Percentiles rank a stretch among this genome's conserved stretches.
phyloP scores from a whole-genome alignment of 495 filamentous ascomycete species.

The Aspergillus avenaceus region DNA sequence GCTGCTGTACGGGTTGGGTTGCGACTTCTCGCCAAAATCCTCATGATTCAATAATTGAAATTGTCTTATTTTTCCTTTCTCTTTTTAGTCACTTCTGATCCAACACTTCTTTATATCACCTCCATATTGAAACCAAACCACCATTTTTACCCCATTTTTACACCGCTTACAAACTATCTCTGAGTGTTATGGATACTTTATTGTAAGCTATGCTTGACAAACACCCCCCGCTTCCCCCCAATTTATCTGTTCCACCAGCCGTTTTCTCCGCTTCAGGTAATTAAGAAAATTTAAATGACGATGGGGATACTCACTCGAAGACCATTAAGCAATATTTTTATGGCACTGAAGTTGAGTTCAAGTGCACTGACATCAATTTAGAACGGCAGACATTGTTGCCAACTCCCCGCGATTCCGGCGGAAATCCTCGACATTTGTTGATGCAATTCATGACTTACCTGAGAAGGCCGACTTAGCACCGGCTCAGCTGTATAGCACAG shows the following conservation, averaged over 20 bases:
- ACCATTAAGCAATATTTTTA: background rate
- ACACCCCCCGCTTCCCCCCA: background rate
- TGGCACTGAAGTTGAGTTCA: background rate
- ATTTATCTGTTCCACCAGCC: background rate
- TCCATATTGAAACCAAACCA: too few species aligned
- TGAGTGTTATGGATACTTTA: conserved; percentile 83
- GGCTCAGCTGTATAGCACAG: conserved; percentile 95
- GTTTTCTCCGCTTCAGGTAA: too few species aligned
- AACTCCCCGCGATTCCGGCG: conserved; percentile 80
- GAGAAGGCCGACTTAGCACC: conserved; percentile 84
- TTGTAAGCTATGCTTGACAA: conserved; percentile 51
- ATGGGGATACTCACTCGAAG: too few species aligned
- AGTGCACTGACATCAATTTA: conserved; percentile 22
- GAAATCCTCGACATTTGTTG: conserved; percentile 90
- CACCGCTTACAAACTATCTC: too few species aligned
- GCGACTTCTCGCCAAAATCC: too few species aligned
- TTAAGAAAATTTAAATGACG: too few species aligned
- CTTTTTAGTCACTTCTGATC: too few species aligned
- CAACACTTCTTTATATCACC: too few species aligned
- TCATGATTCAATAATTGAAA: too few species aligned
- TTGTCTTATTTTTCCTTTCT: too few species aligned
- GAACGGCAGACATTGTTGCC: conserved; percentile 81
- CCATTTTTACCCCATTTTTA: too few species aligned
- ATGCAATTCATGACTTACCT: conserved; percentile 93
- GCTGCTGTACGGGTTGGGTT: too few species aligned